A percentile compares a stretch with the other conserved stretches of the same genome.
These are phyloP conservation scores for Rhododendron simsii DNA, from an alignment of 148 eudicot species.

Conservation along the genomic window DNA sequence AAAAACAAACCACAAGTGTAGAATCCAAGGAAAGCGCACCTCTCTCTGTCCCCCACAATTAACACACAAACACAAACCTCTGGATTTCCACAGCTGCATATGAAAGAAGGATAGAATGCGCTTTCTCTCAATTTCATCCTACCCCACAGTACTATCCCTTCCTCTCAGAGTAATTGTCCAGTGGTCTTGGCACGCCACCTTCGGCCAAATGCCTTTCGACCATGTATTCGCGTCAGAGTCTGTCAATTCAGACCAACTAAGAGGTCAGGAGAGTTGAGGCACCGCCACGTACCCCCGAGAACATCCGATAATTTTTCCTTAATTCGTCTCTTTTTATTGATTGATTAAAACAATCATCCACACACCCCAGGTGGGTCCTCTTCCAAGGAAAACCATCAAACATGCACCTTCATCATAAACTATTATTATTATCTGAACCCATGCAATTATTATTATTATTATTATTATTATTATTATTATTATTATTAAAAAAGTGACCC, in stretches of 20 bases:
- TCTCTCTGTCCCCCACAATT: constrained; percentile 24
- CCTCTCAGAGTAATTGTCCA: no score
- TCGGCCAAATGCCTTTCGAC: no score
- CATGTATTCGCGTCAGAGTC: no score
- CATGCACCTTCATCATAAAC: not conserved
- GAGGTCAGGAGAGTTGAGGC: not conserved
- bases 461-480: not conserved
- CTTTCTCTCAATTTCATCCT: not conserved
- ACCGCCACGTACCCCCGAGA: not conserved
- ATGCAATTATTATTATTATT: constrained; percentile 4
- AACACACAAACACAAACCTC: constrained; percentile 20
- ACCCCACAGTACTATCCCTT: not conserved
- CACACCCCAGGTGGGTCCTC: not conserved
- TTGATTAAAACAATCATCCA: not conserved
- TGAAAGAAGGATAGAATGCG: not conserved
- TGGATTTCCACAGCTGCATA: constrained; percentile 15
- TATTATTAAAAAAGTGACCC: constrained; percentile 10
- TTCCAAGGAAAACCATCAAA: not conserved
- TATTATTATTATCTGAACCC: not conserved
- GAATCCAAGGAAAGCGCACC: constrained; percentile 29
- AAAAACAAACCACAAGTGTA: not conserved
- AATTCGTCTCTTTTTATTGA: not conserved
- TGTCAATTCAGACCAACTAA: not conserved
- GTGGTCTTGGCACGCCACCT: no score
- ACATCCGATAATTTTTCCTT: not conserved